phyloP scores from a whole-genome alignment of 768 basidiomycete genomes.

The Lyophyllum atratum region DNA sequence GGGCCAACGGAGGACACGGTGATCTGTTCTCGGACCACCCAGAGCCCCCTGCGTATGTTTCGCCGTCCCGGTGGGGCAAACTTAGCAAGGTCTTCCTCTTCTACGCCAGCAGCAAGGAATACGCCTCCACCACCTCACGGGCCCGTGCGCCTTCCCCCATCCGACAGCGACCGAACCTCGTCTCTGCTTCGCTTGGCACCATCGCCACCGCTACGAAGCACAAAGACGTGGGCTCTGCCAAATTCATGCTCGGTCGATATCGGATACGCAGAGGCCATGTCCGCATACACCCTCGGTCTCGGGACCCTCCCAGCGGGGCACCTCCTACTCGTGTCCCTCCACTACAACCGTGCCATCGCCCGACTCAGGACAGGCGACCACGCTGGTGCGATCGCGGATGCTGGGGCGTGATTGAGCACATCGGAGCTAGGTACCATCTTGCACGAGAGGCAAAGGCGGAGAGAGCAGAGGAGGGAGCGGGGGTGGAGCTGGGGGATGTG shows the following conservation, averaged over 20 bases:
- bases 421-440: constrained; percentile 44
- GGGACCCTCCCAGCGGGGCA: constrained; percentile 65
- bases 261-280: constrained; percentile 80
- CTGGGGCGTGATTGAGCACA: constrained; percentile 53
- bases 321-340: constrained; percentile 68
- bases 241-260: constrained; percentile 91
- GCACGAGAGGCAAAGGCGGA: constrained; percentile 37
- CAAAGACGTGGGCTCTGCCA: constrained; percentile 70
- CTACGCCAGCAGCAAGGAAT: constrained; percentile 30
- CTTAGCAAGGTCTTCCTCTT: constrained; percentile 11
- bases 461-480: constrained; percentile 45
- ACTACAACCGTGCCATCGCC: constrained; percentile 84
- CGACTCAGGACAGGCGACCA: constrained; percentile 79
- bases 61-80: constrained; percentile 31
- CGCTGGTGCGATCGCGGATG: constrained; percentile 65
- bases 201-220: constrained; percentile 56
- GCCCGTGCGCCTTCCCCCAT: constrained; percentile 35
- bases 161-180: constrained; percentile 34
- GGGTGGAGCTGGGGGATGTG: constrained; percentile 72
- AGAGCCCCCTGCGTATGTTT: constrained; percentile 25
- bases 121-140: constrained; percentile 41
- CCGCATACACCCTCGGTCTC: constrained; percentile 74
- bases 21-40: constrained; percentile 39
- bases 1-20: not conserved
- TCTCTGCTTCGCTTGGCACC: constrained; percentile 47